Evolutionary conservation across 176 grass and related monocot species (phyloP).

Genomic region (Eragrostis nindensis): DNA sequence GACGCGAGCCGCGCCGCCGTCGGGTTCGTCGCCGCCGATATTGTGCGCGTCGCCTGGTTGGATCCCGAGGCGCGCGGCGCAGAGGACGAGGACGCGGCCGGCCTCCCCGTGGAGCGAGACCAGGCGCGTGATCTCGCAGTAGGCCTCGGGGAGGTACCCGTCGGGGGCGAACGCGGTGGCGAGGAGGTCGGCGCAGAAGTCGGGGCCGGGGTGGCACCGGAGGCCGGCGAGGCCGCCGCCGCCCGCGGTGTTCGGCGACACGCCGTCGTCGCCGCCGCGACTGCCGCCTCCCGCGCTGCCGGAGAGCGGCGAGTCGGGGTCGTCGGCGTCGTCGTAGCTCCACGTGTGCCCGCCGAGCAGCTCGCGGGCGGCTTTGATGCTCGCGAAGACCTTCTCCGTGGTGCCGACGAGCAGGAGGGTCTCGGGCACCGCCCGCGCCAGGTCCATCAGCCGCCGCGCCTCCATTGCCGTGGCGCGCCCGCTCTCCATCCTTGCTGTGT

Average conservation of each 20-base stretch:
- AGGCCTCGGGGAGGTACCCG: constrained; percentile 17
- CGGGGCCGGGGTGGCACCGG: neutral
- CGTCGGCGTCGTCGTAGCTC: constrained; percentile 20
- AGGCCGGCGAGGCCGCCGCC: neutral
- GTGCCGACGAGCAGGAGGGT: constrained; percentile 39
- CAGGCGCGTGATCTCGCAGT: constrained; percentile 50
- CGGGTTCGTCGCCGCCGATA: neutral
- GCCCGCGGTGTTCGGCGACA: neutral
- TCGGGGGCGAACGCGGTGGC: neutral
- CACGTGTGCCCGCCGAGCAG: constrained; percentile 36
- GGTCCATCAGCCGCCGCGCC: neutral
- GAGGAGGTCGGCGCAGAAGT: constrained; percentile 26
- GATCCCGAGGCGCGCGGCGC: constrained; percentile 29
- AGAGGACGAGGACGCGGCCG: constrained; percentile 35
- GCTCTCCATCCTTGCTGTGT: neutral
- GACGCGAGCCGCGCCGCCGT: neutral
- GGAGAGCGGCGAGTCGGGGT: neutral
- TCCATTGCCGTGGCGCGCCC: neutral
- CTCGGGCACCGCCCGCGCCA: constrained; percentile 40
- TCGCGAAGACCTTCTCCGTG: constrained; percentile 16
- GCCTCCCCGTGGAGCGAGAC: constrained; percentile 39
- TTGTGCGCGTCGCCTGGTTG: neutral
- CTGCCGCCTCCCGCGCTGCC: neutral
- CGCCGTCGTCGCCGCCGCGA: neutral
- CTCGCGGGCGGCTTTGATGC: constrained; percentile 34